Evolutionary conservation across 179 eudicot genomes (phyloP).

Genomic region (Actinidia arguta): DNA sequence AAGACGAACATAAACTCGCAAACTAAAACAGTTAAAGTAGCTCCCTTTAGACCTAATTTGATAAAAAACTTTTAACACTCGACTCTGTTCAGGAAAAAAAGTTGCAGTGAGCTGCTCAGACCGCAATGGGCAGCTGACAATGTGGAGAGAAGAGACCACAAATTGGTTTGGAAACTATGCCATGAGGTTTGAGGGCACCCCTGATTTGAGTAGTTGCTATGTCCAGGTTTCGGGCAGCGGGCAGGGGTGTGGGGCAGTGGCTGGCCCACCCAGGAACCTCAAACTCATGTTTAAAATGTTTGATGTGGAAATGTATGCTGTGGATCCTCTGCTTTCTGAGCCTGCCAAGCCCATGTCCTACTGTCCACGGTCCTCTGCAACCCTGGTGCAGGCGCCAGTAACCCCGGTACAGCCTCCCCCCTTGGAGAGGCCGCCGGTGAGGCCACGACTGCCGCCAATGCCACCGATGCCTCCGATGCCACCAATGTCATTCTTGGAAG

Average conservation of each 20-base stretch:
- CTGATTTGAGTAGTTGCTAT: conserved; percentile 64
- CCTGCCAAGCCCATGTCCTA: conserved; percentile 78
- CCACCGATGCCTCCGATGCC: conserved; percentile 51
- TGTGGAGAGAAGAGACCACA: conserved; percentile 59
- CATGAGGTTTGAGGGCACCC: conserved; percentile 71
- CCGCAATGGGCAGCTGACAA: conserved; percentile 43
- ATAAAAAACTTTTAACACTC: not conserved
- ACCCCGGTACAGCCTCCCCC: conserved; percentile 31
- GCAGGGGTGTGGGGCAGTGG: conserved; percentile 54
- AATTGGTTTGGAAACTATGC: conserved; percentile 69
- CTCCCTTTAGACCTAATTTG: too few relatives aligned
- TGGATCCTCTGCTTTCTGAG: conserved; percentile 76
- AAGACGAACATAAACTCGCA: too few relatives aligned
- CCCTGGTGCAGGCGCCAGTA: conserved; percentile 22
- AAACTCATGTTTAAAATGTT: conserved; percentile 74
- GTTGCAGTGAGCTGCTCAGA: conserved; percentile 76
- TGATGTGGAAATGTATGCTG: conserved; percentile 65
- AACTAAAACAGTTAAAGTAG: too few relatives aligned
- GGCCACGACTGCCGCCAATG: conserved; percentile 41
- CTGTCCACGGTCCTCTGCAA: conserved; percentile 44
- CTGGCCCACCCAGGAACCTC: conserved; percentile 63
- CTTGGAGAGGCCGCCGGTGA: conserved; percentile 22
- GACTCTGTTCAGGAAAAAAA: conserved; percentile 52
- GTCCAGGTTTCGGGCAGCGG: conserved; percentile 45
- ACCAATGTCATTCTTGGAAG: conserved; percentile 61